Percentiles rank a stretch among this genome's conserved stretches.
phyloP scores from a whole-genome alignment of 352 stramenopile species.

The Globisporangium splendens region DNA sequence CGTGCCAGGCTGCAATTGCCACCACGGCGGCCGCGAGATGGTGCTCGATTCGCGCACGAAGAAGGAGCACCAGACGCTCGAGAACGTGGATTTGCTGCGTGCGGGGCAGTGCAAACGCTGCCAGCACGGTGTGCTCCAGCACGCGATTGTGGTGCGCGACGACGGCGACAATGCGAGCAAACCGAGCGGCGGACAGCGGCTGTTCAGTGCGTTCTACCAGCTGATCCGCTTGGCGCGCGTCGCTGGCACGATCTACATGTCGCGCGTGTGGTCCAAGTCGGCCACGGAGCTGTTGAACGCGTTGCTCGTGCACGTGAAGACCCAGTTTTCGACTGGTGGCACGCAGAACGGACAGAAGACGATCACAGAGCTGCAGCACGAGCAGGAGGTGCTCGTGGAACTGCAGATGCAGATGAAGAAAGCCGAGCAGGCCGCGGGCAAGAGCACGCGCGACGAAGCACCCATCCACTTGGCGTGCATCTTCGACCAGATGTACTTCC shows the following conservation, averaged over 20 bases:
- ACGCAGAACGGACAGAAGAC: conserved; percentile 72
- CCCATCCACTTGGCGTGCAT: conserved; percentile 59
- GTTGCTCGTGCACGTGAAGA: conserved; percentile 47
- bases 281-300: conserved; percentile 40
- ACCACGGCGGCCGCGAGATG: conserved; percentile 36
- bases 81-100: conserved; percentile 27
- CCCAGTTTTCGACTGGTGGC: conserved; percentile 46
- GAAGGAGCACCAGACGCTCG: conserved; percentile 19
- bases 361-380: conserved; percentile 37
- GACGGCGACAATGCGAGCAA: conserved; percentile 21
- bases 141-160: conserved; percentile 44
- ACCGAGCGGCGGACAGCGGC: conserved; percentile 53
- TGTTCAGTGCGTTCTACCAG: conserved; percentile 55
- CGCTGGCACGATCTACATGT: conserved; percentile 48
- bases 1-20: conserved; percentile 61
- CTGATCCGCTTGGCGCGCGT: conserved; percentile 56
- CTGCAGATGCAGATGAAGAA: conserved; percentile 49
- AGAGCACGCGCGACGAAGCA: conserved; percentile 49
- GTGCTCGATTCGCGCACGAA: conserved; percentile 18
- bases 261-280: conserved; percentile 59
- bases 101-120: conserved; percentile 51
- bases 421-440: conserved; percentile 38
- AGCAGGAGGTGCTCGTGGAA: conserved; percentile 50
- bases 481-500: conserved; percentile 82
- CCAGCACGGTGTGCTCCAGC: conserved; percentile 67